A percentile compares a stretch with the other conserved stretches of the same genome.
These are phyloP conservation scores for Ustilago loliicola DNA, from an alignment of 1,284 basidiomycete genomes.

Conservation along the genomic window DNA sequence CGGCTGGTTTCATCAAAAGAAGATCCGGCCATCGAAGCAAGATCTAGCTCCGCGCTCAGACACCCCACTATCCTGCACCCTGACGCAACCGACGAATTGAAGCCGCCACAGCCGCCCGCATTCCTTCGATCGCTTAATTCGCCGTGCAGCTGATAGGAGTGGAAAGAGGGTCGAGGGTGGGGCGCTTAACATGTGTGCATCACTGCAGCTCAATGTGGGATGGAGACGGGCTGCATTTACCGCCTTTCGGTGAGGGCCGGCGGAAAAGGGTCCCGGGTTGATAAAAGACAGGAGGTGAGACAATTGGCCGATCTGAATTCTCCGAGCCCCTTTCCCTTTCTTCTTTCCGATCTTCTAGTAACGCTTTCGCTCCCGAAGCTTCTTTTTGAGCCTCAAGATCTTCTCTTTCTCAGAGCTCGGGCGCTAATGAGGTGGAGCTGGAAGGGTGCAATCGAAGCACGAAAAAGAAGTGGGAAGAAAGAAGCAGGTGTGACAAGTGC, in stretches of 20 bases:
- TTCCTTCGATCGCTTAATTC: not conserved
- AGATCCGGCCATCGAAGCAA: not conserved
- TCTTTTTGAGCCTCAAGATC: too few relatives aligned
- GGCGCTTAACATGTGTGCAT: not conserved
- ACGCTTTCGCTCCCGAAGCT: not conserved
- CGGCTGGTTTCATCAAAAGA: not conserved
- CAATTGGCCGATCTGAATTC: not conserved
- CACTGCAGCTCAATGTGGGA: not conserved
- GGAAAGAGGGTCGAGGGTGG: not conserved
- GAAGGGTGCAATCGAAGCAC: not conserved
- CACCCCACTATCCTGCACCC: too few relatives aligned
- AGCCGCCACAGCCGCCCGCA: not conserved
- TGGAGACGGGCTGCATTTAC: conserved; percentile 1
- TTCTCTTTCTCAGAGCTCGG: too few relatives aligned
- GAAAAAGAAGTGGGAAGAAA: not conserved
- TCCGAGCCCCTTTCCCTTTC: not conserved
- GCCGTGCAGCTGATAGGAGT: not conserved
- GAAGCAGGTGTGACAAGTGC: not conserved
- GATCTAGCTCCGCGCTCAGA: not conserved
- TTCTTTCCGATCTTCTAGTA: not conserved
- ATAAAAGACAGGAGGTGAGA: not conserved
- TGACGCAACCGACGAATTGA: too few relatives aligned
- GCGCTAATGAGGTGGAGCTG: not conserved
- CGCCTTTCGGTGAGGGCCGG: not conserved
- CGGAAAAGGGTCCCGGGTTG: conserved; percentile 1